phyloP scores from a whole-genome alignment of 2,329 filamentous ascomycete genomes.

The Penicillium palitans region DNA sequence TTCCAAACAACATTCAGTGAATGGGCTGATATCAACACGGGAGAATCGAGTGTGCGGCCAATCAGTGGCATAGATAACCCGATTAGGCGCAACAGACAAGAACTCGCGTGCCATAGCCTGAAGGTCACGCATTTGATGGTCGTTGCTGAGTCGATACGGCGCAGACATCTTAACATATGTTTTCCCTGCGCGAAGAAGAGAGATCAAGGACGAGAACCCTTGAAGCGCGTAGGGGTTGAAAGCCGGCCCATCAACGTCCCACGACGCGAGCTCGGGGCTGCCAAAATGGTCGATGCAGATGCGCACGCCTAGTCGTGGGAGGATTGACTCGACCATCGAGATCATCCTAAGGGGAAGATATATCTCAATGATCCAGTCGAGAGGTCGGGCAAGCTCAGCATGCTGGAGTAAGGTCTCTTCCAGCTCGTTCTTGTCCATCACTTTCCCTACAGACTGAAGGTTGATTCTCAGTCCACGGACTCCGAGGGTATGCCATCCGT shows the following conservation, averaged over 20 bases:
- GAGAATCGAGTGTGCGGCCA: conserved; percentile 66
- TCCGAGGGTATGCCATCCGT: conserved; percentile 57
- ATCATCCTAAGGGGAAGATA: conserved; percentile 57
- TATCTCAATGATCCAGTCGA: conserved; percentile 60
- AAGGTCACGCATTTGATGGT: conserved; percentile 48
- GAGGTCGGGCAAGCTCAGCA: conserved; percentile 51
- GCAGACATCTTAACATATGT: conserved; percentile 62
- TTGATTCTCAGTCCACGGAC: conserved; percentile 63
- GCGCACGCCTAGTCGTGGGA: conserved; percentile 52
- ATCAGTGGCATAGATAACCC: conserved; percentile 61
- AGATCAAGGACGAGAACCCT: conserved; percentile 53
- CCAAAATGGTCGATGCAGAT: conserved; percentile 64
- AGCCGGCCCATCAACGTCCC: conserved; percentile 15
- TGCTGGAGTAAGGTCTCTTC: conserved; percentile 48
- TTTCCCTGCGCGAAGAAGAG: conserved; percentile 49
- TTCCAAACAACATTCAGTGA: conserved; percentile 55
- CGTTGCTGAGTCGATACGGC: conserved; percentile 56
- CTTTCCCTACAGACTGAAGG: conserved; percentile 54
- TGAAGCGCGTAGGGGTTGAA: conserved; percentile 49
- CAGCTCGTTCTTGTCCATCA: conserved; percentile 45
- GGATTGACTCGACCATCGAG: conserved; percentile 50
- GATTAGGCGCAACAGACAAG: conserved; percentile 46
- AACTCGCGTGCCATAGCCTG: conserved; percentile 54
- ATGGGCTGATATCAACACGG: conserved; percentile 56
- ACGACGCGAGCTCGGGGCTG: conserved; percentile 43